phyloP scores from a whole-genome alignment of 2,329 filamentous ascomycete species.

The Ophiobolus disseminans region DNA sequence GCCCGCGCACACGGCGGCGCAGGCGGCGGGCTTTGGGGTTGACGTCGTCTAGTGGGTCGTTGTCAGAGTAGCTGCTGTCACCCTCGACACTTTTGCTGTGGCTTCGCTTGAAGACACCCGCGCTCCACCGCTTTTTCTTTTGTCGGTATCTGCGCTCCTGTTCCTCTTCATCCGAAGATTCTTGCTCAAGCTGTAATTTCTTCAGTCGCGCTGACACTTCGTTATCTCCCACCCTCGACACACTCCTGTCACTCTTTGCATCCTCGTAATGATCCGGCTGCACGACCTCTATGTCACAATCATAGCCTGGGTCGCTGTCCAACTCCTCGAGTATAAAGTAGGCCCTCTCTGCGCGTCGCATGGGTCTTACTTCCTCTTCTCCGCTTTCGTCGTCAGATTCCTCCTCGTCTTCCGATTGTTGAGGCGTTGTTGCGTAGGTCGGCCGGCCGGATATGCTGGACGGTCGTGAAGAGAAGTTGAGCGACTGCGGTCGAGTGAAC shows the following conservation, averaged over 20 bases:
- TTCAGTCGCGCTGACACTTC: slow-evolving; percentile 45
- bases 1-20: slow-evolving; percentile 50
- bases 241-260: slow-evolving; percentile 45
- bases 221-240: slow-evolving; percentile 20
- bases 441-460: slow-evolving; percentile 48
- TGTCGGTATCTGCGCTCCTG: slow-evolving; percentile 37
- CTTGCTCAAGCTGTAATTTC: slow-evolving; percentile 44
- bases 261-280: slow-evolving; percentile 55
- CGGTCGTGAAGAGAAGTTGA: slow-evolving; percentile 45
- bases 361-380: slow-evolving; percentile 30
- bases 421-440: slow-evolving; percentile 39
- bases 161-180: slow-evolving; percentile 44
- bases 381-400: slow-evolving; percentile 38
- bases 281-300: slow-evolving; percentile 53
- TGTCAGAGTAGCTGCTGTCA: slow-evolving; percentile 52
- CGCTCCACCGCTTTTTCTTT: slow-evolving; percentile 53
- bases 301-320: slow-evolving; percentile 47
- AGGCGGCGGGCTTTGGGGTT: slow-evolving; percentile 51
- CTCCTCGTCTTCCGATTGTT: slow-evolving; percentile 40
- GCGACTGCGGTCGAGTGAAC: slow-evolving; percentile 46
- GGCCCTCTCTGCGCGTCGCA: slow-evolving; percentile 36
- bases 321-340: slow-evolving; percentile 55
- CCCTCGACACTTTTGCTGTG: slow-evolving; percentile 56
- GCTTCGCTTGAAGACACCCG: slow-evolving; percentile 54
- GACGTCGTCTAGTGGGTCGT: slow-evolving; percentile 51